Percentiles rank a stretch among this genome's conserved stretches.
Conservation (phyloP, 257 asterid genomes). For the Vinca minor region DNA sequence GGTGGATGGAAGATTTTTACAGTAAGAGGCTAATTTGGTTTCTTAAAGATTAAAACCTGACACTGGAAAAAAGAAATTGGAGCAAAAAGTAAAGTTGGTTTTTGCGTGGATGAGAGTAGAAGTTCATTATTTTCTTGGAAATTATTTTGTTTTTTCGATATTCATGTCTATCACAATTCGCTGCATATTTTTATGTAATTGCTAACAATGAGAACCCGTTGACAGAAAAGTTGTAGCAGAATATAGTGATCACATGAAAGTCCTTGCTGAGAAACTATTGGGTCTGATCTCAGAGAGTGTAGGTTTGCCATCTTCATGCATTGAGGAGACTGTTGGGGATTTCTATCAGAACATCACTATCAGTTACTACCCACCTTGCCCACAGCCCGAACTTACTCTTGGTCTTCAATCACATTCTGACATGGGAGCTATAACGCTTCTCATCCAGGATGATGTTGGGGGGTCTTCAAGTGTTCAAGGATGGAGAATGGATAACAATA, state of each 20-base stretch:
- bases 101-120: too few species aligned
- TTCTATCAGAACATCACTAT: conserved; percentile 75
- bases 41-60: background rate
- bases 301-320: conserved; percentile 48
- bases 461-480: conserved; percentile 81
- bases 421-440: conserved; percentile 73
- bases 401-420: conserved; percentile 94
- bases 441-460: conserved; percentile 88
- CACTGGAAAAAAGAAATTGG: background rate
- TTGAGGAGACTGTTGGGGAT: conserved; percentile 63
- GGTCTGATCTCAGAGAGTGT: conserved; percentile 62
- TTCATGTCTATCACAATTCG: background rate
- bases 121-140: background rate
- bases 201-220: conserved; percentile 7
- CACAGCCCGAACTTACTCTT: conserved; percentile 91
- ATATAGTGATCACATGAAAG: conserved; percentile 55
- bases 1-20: too few species aligned
- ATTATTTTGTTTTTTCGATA: background rate
- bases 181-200: conserved; percentile 6
- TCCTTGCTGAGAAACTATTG: conserved; percentile 55
- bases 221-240: conserved; percentile 53
- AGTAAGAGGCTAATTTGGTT: too few species aligned
- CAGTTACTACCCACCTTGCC: conserved; percentile 88
- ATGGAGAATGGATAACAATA: conserved; percentile 68
- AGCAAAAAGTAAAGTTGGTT: background rate